Conservation (phyloP, 2,329 filamentous ascomycete genomes). For the Pyrenochaeta sp. region DNA sequence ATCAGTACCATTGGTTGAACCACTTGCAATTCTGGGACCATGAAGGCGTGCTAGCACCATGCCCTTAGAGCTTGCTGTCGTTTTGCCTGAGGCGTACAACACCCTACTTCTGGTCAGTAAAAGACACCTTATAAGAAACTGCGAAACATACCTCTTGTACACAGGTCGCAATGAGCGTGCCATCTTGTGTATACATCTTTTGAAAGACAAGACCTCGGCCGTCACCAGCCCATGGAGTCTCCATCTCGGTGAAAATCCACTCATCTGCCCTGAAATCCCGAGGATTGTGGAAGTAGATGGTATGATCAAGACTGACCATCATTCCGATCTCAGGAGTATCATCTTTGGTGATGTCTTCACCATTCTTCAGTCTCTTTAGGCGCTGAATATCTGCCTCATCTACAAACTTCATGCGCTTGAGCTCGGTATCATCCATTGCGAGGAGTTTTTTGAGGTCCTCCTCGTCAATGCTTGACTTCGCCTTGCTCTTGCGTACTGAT, state of each 20-base stretch:
- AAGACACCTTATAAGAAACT: not conserved
- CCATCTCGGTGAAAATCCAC: constrained; percentile 83
- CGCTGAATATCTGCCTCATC: constrained; percentile 61
- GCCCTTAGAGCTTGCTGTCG: constrained; percentile 17
- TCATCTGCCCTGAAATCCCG: constrained; percentile 62
- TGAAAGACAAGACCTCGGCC: constrained; percentile 79
- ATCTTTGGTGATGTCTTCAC: constrained; percentile 55
- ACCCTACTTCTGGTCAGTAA: constrained; percentile 16
- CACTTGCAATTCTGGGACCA: not conserved
- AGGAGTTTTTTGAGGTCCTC: constrained; percentile 55
- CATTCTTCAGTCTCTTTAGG: constrained; percentile 44
- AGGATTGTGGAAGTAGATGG: constrained; percentile 63
- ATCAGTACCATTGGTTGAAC: too few relatives aligned
- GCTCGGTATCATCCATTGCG: constrained; percentile 53
- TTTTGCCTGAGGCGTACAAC: constrained; percentile 20
- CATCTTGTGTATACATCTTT: constrained; percentile 74
- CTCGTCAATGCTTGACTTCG: constrained; percentile 51
- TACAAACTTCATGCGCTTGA: constrained; percentile 52
- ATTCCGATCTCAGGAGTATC: constrained; percentile 73
- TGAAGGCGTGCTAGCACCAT: not conserved
- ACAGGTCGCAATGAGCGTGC: constrained; percentile 77
- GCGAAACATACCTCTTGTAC: constrained; percentile 70
- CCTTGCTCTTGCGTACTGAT: constrained; percentile 49
- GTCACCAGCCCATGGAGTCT: constrained; percentile 81
- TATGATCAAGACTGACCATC: constrained; percentile 83